Percentiles rank a stretch among this genome's conserved stretches.
These are phyloP conservation scores for Hymenoscyphus repandus DNA, from an alignment of 2,329 filamentous ascomycete genomes.

Conservation along the genomic window DNA sequence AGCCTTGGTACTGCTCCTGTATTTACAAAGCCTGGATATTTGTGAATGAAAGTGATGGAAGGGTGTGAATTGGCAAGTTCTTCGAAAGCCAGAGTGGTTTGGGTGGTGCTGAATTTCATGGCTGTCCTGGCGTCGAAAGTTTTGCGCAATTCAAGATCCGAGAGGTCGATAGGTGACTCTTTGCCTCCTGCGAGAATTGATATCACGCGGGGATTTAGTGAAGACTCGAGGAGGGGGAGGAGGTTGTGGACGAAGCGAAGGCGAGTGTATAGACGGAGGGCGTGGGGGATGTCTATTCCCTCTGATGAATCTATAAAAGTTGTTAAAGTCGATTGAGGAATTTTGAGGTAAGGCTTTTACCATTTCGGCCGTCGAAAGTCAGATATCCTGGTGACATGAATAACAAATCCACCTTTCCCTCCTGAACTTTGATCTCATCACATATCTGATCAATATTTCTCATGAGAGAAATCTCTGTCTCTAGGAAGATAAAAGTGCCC, in stretches of 20 bases:
- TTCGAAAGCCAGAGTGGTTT: conserved; percentile 47
- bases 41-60: conserved; percentile 37
- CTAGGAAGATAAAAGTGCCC: conserved; percentile 43
- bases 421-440: conserved; percentile 38
- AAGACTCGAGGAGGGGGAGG: conserved; percentile 46
- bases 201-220: conserved; percentile 46
- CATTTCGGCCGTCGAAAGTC: conserved; percentile 25
- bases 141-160: conserved; percentile 34
- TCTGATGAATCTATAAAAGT: conserved; percentile 45
- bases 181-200: conserved; percentile 47
- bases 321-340: not conserved
- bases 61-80: conserved; percentile 42
- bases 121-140: conserved; percentile 35
- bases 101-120: conserved; percentile 43
- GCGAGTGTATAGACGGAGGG: conserved; percentile 52
- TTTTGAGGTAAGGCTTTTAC: conserved; percentile 11
- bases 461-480: conserved; percentile 45
- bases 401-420: conserved; percentile 41
- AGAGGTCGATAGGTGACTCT: conserved; percentile 46
- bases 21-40: conserved; percentile 36
- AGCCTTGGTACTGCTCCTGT: conserved; percentile 31
- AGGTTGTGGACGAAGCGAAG: conserved; percentile 52
- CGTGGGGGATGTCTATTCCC: conserved; percentile 46
- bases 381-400: conserved; percentile 40
- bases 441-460: conserved; percentile 46